Base-by-base conservation (phyloP, 2,329 filamentous ascomycete genomes). In the Diaporthe aspalathi region DNA sequence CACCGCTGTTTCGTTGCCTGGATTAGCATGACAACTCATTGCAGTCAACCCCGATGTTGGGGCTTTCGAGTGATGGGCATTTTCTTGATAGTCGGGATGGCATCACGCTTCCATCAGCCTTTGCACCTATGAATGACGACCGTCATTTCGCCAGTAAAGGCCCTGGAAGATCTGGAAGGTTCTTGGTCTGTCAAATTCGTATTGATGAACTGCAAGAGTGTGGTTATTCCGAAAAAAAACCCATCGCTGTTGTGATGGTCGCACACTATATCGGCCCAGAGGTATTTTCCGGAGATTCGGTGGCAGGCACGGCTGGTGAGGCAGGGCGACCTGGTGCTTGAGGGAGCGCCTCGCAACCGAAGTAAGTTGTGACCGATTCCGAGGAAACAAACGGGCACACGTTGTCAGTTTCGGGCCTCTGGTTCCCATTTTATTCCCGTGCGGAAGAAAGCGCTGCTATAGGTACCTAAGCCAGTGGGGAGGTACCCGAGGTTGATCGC, bases 41-140 rank as follows among this genome's bases (percentile, higher is more conserved):
- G 38, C 43, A 57, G 32, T 35, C n/a, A 9, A n/a, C 20, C 24
- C 52, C 40, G 29, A 68, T 56, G 24, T 7, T 24, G 24, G 57
- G 52, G 29, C 66, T 60, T 24, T 68, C 66, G 40, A 68, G 52
- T 20, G 22, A 57, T 27, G 32, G 43, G 17, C 66, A 68, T 57
- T 43, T n/a, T 47, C 12, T 29, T 53, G 0, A 60, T 29, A 1
- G 43, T 50, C 29, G 40, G 17, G n/a, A 68, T 27, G 7, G 27
- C 20, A n/a, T 57, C 43, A 38, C 29, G 52, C 20, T 11, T 57
- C 40, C 66, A 60, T 5, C 9, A 38, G 7, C 66, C 53, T 40
- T 7, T 40, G 53, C 53, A 68, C 12, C 66, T 57, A 16, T 24
- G 8, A 27, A 35, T 6, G 57, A 35, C 43, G n/a, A 17, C 16